Base-by-base conservation (phyloP, 495 filamentous ascomycete species). In the Aspergillus nanangensis region DNA sequence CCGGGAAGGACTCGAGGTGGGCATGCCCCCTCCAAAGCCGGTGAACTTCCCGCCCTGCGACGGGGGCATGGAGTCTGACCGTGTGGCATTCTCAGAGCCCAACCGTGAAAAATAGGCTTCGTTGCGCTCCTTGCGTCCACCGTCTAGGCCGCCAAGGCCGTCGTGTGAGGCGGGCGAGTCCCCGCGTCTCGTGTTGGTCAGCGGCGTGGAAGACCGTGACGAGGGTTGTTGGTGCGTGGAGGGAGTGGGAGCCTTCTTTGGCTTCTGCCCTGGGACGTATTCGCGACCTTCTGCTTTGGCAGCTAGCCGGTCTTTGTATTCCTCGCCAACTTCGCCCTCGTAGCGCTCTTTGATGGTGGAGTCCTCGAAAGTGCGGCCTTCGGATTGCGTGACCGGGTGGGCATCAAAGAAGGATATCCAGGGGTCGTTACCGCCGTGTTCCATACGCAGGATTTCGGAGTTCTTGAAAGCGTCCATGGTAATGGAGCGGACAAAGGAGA, bases 401-500 rank as follows among this genome's bases (percentile, higher is more conserved):
- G 67, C 63, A 56, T 93, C 81, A 65, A 88, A 96, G 73, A 95
- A 95, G 5, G 74, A 62, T 44, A 79, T 81, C 88, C 90, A 96
- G n/a, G 77, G 73, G 31, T 83, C 81, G 65, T 96, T 96, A 36
- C 90, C 90, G 17, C 90, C 90, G 10, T 81, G 66, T 20, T 87
- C 77, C 90, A 96, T 95, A 52, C 90, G 83, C 63, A 82, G 77
- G 48, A 95, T 87, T 61, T 95, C 90, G 45, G 73, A 72, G 51
- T 79, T 78, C 63, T 98, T 98, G 72, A 98, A 96, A 46, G 87
- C 86, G 74, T 98, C 93, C 93, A 98, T 98, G 37, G 87, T 94
- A 52, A 97, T 89, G 48, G 82, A 88, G 51, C 93, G 86, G 43
- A 98, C 89, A 70, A 98, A 98, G 60, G 90, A 96, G 59, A 98